phyloP scores from a whole-genome alignment of 768 basidiomycete species.

The Tricholomella constricta region DNA sequence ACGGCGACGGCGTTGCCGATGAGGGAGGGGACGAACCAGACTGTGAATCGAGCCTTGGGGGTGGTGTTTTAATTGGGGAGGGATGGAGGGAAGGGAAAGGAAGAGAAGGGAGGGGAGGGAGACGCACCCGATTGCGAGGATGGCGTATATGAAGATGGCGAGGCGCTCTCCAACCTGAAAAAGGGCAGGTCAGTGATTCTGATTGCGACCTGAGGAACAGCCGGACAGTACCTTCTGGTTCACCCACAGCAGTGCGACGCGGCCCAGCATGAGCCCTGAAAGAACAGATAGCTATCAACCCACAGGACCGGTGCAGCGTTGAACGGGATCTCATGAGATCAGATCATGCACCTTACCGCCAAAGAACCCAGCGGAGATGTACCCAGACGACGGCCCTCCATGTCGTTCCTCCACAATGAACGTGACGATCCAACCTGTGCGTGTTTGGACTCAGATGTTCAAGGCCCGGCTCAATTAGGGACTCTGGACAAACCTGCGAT shows the following conservation, averaged over 20 bases:
- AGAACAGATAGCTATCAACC: too few relatives aligned
- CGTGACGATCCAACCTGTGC: constrained; percentile 77
- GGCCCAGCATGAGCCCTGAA: constrained; percentile 59
- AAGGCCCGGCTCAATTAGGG: too few relatives aligned
- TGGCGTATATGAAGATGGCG: constrained; percentile 52
- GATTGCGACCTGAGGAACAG: too few relatives aligned
- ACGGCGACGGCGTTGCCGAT: constrained; percentile 66
- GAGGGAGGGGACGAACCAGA: constrained; percentile 72
- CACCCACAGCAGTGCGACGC: constrained; percentile 55
- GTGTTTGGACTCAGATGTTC: too few relatives aligned
- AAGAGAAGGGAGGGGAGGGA: too few relatives aligned
- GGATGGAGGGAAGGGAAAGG: too few relatives aligned
- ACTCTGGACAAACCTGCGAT: too few relatives aligned
- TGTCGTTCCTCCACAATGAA: constrained; percentile 42
- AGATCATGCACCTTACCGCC: too few relatives aligned
- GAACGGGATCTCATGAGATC: too few relatives aligned
- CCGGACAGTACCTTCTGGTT: constrained; percentile 45
- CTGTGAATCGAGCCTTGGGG: too few relatives aligned
- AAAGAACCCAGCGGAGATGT: constrained; percentile 30
- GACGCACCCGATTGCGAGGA: constrained; percentile 58
- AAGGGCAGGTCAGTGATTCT: neutral
- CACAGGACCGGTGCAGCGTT: too few relatives aligned
- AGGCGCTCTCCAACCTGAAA: constrained; percentile 54
- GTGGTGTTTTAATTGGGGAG: too few relatives aligned
- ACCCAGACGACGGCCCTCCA: constrained; percentile 39